Base-by-base conservation (phyloP, 2,329 filamentous ascomycete species). In the Aspergillus persii region DNA sequence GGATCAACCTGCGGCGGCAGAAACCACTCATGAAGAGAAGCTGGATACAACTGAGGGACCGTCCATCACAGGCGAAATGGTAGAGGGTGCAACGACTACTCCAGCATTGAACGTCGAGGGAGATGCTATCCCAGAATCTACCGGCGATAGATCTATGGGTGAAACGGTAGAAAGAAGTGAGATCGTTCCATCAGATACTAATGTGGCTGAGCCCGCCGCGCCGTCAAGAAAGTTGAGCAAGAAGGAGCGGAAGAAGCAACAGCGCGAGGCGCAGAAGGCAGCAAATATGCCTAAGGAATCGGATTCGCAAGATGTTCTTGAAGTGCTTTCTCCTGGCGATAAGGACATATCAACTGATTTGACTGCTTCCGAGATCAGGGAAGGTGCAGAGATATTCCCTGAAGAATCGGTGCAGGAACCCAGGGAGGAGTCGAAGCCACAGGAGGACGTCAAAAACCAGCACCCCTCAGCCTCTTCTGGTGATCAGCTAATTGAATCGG, bases 161-260 rank as follows among this genome's bases (percentile, higher is more conserved):
- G 30, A n/a, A 18, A 29, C 27, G 27, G 8, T 39, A 26, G 52
- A 62, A 15, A 18, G 57, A 26, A 49, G 27, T 9, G 48, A 61
- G 12, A 58, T 53, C 18, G 54, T 54, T 31, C 27, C 36, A 15
- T 31, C 51, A 4, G 46, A 62, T 4, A 15, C 52, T 3, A 62
- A 60, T 33, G 36, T 57, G 12, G 29, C 18, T 11, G 63, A 65
- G 41, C 31, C 53, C 11, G 30, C 58, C 5, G 31, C 51, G 1
- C 29, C 60, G 7, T 58, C 59, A 18, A 65, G 60, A 41, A 68
- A 69, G 33, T 51, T 63, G 54, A 69, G 63, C 59, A 71, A 71
- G 53, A 71, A 71, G 33, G 61, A 70, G 36, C 69, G 64, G 57
- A 66, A 71, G 56, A 68, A 69, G 55, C 68, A 69, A 57, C 61